Evolutionary conservation across 305 asterid species (phyloP), one percentile per base, ranked within the genome.

Genomic region (Solanum hybrid): DNA sequence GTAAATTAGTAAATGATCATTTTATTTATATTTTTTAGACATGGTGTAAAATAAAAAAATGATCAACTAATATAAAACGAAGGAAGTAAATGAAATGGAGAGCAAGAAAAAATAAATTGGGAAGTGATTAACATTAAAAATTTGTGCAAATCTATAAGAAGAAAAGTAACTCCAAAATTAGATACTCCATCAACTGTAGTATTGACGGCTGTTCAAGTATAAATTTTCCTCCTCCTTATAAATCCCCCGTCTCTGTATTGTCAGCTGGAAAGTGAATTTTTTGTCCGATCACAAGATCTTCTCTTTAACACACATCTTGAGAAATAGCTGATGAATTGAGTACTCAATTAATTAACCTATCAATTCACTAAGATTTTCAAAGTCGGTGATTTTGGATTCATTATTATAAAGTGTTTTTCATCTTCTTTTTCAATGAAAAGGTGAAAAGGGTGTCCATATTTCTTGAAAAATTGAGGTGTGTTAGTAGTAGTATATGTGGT

Each of bases 141-240:
- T 10, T 84, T 22, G 75, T 84, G 77, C 83, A 73, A 41, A 87
- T 87, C 80, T 88, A 72, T 73, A 31, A 72, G 68, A 6, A 39
- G 85, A 38, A 41, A 73, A 76, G 77, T 51, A 20, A 12, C 31
- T 41, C 57, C 3, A 77, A 77, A 20, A 27, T 29, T 88, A 78
- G 36, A 68, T 57, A 61, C 7, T 22, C 72, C 11, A 22, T 22
- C 73, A 9, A 90, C 94, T 94, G 89, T 93, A 86, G 51, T 32
- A 22, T 72, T 93, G 94, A 87, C 93, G 93, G 93, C 95, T 6
- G 33, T 81, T 57, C 87, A 84, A 38, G 57, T 89, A 80, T 88
- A 39, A 80, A 75, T 39, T n/a, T 72, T 31, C 86, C 41, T 70
- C 89, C 77, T 72, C 33, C 87, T 86, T 90, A 82, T 89, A 88